Base-by-base conservation (phyloP, 1,139 yeast species). In the Yamadazyma pseudoaaseri region DNA sequence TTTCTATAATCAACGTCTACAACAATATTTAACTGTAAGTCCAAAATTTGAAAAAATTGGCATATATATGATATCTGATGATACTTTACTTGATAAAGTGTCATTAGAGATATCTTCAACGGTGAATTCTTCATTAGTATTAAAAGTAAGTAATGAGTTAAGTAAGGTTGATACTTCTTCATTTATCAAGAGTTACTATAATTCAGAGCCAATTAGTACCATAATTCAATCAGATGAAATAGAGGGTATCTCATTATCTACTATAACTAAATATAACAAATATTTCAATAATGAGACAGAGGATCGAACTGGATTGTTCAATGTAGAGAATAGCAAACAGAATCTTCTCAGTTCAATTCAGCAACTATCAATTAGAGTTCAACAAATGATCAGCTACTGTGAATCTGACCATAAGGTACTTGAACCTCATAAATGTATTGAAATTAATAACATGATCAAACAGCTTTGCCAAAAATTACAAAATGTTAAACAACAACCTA, bases 21-120 rank as follows among this genome's bases (percentile, higher is more conserved):
- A 45, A 5, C 68, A 64, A 36, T 56, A 58, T 39, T 37, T 43
- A 11, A 49, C 58, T 0, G 58, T 63, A 0, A 38, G 48, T 9
- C 68, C 70, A 0, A 51, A 53, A 18, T 49, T 48, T 18, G 34
- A 41, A 9, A 42, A 63, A 4, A 41, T 64, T 6, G 72, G 72
- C 0, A 27, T 62, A 1, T 65, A 62, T 38, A 52, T 52, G 10
- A 41, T 60, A 2, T 11, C 13, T 3, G 14, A 25, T 15, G 11
- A 16, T 6, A 14, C 25, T 4, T 16, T 18, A 2, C 25, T 27
- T 5, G n/a, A 12, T 5, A 23, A 23, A 8, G 6, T 5, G 3
- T 10, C 55, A 9, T 13, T 26, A 5, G 27, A 38, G 5, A 31
- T 47, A 5, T 17, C 37, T 4, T 24, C 31, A 4, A 43, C 41